phyloP scores from a whole-genome alignment of 352 stramenopile species.

The Phytophthora sojae region DNA sequence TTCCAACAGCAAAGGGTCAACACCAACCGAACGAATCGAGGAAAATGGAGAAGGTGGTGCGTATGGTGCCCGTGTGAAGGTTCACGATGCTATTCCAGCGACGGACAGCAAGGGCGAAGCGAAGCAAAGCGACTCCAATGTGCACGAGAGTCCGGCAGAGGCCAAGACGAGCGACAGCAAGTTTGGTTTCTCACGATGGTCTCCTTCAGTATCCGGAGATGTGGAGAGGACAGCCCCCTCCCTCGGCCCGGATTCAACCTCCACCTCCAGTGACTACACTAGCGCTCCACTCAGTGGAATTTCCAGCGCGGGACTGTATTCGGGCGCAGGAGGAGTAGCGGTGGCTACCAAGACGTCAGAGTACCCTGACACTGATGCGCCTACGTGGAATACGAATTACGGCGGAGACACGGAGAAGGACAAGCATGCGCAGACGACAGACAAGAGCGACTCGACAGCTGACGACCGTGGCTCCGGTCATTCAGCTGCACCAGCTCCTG shows the following conservation, averaged over 20 bases:
- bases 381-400: neutral
- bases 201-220: neutral
- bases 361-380: neutral
- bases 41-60: neutral
- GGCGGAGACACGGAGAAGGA: neutral
- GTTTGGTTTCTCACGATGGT: neutral
- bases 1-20: neutral
- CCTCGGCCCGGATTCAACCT: neutral
- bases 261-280: neutral
- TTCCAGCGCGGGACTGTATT: neutral
- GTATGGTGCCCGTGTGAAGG: neutral
- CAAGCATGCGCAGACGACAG: neutral
- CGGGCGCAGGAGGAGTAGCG: neutral
- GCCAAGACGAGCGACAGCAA: neutral
- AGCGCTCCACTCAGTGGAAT: neutral
- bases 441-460: neutral
- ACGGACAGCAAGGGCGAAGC: neutral
- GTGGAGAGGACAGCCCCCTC: neutral
- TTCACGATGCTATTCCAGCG: neutral
- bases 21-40: neutral
- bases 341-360: neutral
- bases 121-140: neutral
- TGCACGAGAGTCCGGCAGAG: neutral
- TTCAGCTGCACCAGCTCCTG: neutral
- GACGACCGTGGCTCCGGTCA: neutral